Base-by-base conservation (phyloP, 2,329 filamentous ascomycete genomes). In the Aspergillus niger region DNA sequence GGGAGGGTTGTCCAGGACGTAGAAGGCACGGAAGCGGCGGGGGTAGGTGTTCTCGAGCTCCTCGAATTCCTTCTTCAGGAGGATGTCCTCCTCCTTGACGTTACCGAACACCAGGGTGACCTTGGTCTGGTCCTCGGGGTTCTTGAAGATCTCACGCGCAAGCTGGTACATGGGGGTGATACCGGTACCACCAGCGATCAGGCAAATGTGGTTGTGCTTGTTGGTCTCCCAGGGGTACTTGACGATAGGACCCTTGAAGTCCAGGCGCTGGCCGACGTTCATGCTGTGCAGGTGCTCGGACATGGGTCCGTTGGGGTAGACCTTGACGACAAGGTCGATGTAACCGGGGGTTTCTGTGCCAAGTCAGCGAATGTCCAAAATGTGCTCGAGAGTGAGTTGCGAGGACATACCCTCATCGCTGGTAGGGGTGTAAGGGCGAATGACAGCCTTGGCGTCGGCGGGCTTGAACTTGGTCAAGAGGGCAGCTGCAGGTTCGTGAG, bases 81-180 rank as follows among this genome's bases (percentile, higher is more conserved):
- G 84, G 63, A 99, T 97, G 74, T 99, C 95, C 66, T 94, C 86
- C 81, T 98, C 91, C 26, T 81, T 82, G 62, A 97, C 80, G 81
- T 98, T 99, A 68, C 92, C 95, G 74, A 94, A 97, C 39, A 99
- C 86, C 32, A 99, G 87, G 5, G 94, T 98, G 44, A 99, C 92
- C 83, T 97, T 96, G 70, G 95, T 99, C 86, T 95, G 93, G 82
- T 99, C 95, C 47, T 91, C 86, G 62, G 94, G 92, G 86, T 97
- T 96, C 80, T 89, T 91, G 88, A 98, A 96, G 81, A 99, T 97
- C 74, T 89, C 85, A 64, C 91, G 91, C 66, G 87, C 83, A 49
- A 99, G 88, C 83, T 99, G 95, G 84, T 91, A 98, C 94, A 98
- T 97, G 69, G 95, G 95, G 10, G 95, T 95, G 77, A 99, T 96